Evolutionary conservation across 306 rosid genomes (phyloP), one percentile per base, ranked within the genome.

Genomic region (Spatholobus suberectus): DNA sequence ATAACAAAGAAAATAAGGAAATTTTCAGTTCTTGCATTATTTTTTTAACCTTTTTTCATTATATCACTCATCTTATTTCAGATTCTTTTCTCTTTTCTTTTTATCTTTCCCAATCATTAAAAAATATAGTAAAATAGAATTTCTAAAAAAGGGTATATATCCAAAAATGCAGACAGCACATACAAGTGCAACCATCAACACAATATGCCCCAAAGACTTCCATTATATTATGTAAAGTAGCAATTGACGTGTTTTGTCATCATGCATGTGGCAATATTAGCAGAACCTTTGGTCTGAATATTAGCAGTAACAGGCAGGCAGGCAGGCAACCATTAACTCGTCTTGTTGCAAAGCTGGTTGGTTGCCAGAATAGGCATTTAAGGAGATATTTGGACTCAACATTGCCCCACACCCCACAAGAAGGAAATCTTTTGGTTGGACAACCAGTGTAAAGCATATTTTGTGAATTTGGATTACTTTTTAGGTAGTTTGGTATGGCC

Each of bases 301-400:
- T 29, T 1, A 29, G 32, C 32, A 29, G 32, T 29, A 29, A 29
- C 32, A 29, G 2, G 32, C 32, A 29, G 32, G 32, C 32, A 29
- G 32, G 32, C 32, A 29, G 32, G 2, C 32, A 29, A 29, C 32
- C 32, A 29, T 29, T 29, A 29, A 29, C 32, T 1, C 1, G 32
- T 29, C 32, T 91, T 71, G 97, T 95, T 77, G 91, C 90, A 55
- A 93, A 93, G 86, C 85, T 93, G 79, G 89, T 93, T 40, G 92
- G 97, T 46, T 81, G 83, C 95, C 98, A 27, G 89, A 89, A 18
- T 85, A 77, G 23, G 98, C 98, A 27, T 91, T 87, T 86, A 95
- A 87, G 93, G 98, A 93, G 87, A 93, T 95, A 97, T 95, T 95
- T 83, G 97, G 95, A 7, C 98, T 95, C 76, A n/a, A n/a, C n/a